Base-by-base conservation (phyloP, 257 asterid species). In the Paraleonurus japonicus region DNA sequence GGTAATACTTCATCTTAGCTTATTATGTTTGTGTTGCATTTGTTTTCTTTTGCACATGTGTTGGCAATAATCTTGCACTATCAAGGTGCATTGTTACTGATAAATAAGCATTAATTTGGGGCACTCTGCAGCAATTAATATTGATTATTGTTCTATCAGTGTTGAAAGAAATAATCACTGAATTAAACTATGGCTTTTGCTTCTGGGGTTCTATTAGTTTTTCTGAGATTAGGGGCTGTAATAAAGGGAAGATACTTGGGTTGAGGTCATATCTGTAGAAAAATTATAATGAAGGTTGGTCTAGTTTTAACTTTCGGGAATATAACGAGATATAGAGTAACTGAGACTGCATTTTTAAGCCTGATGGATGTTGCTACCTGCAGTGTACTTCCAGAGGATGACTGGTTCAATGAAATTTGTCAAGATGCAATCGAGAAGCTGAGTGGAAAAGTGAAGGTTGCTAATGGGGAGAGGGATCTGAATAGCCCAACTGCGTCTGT, bases 401-500 rank as follows among this genome's bases (percentile, higher is more conserved):
- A 95, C 32, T 92, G 98, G 98, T 95, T 89, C 75, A 84, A 79
- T 33, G 99, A 89, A 19, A 68, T 85, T 70, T 87, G 96, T 78
- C 97, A 87, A 88, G 98, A 92, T 65, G 88, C 96, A 15, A 83
- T 92, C 22, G 99, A 95, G 75, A 88, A 80, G 82, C 85, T 95
- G 81, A 94, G 98, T 51, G 98, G 98, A 47, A 88, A 87, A 74
- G 89, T 91, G 12, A 91, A 88, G 88, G 76, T 65, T 67, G 81
- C 85, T 19, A 91, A 94, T 17, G 99, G 96, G 70, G 99, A 95
- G 58, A 75, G 96, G 62, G 98, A 92, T 62, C 87, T 79, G 48
- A 91, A 84, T 87, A 95, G 99, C 79, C 99, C 99, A 30, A 92
- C 99, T 7, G 98, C 99, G 61, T 95, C 99, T 19, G 90, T 95